phyloP scores from a whole-genome alignment of 371 early-diverging fungal species.

The Cokeromyces recurvatus region DNA sequence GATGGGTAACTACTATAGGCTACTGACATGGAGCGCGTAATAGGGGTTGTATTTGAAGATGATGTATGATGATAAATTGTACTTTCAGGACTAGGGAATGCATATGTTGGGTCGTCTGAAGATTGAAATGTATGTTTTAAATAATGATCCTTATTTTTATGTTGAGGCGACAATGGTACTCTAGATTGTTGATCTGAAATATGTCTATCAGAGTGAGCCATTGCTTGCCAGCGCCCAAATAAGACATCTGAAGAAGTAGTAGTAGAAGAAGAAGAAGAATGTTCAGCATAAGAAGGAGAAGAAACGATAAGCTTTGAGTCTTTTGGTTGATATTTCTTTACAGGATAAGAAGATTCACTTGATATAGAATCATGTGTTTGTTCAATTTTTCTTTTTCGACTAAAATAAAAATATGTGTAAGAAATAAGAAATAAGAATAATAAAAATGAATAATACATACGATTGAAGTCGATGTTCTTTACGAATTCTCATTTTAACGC shows the following conservation, averaged over 20 bases:
- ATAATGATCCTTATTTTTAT: background rate
- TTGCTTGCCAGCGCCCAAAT: slow-evolving; percentile 21
- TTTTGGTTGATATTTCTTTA: background rate
- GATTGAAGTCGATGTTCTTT: slow-evolving; percentile 40
- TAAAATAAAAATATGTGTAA: background rate
- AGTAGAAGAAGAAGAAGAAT: slow-evolving; percentile 1
- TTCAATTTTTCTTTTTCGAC: slow-evolving; percentile 13
- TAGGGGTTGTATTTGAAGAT: no score
- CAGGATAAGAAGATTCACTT: background rate
- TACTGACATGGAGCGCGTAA: no score
- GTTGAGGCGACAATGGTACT: no score
- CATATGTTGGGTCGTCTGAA: background rate
- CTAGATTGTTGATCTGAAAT: no score
- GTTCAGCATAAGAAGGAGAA: slow-evolving; percentile 7
- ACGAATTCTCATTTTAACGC: slow-evolving; percentile 84
- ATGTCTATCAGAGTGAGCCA: no score
- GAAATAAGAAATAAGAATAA: background rate
- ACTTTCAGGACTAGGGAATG: slow-evolving; percentile 13
- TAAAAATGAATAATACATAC: slow-evolving; percentile 6
- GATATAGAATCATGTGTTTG: no score
- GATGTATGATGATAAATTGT: background rate
- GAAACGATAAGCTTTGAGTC: background rate
- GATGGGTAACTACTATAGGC: background rate
- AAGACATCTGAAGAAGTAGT: slow-evolving; percentile 3
- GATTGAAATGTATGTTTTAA: background rate